phyloP scores from a whole-genome alignment of 495 filamentous ascomycete species.

The Hypoxylon fuscum region DNA sequence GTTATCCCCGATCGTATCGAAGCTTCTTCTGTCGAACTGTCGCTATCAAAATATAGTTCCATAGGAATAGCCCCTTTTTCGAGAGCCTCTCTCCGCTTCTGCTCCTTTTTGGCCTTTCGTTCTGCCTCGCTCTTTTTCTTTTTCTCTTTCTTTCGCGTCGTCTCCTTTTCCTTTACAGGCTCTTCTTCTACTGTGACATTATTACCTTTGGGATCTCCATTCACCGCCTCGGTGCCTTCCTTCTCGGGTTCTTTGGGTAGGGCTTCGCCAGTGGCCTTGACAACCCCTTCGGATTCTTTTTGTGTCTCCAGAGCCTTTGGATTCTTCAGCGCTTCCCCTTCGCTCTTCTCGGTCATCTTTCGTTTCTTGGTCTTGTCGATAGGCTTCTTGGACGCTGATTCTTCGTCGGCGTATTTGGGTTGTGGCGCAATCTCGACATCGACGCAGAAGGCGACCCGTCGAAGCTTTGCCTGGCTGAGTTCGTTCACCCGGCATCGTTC shows the following conservation, averaged over 20 bases:
- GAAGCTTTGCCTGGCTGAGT: constrained; percentile 79
- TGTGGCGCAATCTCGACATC: constrained; percentile 91
- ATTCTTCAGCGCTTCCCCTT: constrained; percentile 73
- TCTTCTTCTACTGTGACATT: constrained; percentile 39
- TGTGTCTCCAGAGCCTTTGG: constrained; percentile 65
- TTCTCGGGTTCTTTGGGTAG: constrained; percentile 46
- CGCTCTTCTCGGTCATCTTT: constrained; percentile 73
- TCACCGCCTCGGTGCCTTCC: constrained; percentile 32
- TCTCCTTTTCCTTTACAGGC: constrained; percentile 55
- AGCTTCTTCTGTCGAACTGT: constrained; percentile 51
- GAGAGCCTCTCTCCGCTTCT: constrained; percentile 78
- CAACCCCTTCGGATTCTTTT: constrained; percentile 55
- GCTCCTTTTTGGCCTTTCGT: constrained; percentile 84
- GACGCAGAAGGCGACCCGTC: constrained; percentile 92
- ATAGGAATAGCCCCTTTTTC: constrained; percentile 83
- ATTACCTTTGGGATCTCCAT: constrained; percentile 42
- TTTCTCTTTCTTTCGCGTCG: constrained; percentile 82
- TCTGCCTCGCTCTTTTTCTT: constrained; percentile 92
- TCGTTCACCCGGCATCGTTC: constrained; percentile 82
- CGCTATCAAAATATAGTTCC: constrained; percentile 72
- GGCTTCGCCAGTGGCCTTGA: constrained; percentile 55
- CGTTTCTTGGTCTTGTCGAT: constrained; percentile 68
- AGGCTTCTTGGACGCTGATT: constrained; percentile 41
- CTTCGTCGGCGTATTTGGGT: constrained; percentile 63
- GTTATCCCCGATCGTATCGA: constrained; percentile 38